Evolutionary conservation across 805 yeast species (phyloP), one percentile per base, ranked within the genome.

Genomic region (Hanseniaspora taiwanica): DNA sequence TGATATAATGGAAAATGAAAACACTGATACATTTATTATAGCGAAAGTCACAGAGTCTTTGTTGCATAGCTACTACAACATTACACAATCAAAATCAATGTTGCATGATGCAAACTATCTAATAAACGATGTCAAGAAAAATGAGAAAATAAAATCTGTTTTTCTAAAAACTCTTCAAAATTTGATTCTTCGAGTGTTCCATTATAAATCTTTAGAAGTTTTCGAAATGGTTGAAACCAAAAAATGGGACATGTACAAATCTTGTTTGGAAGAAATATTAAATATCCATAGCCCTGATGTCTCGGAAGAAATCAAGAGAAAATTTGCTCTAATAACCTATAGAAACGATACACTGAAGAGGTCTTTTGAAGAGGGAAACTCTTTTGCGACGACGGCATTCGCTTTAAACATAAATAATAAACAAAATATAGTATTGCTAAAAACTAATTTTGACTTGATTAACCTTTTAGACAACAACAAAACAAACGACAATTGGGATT

Each of bases 281-380:
- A 8, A 51, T 39, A 47, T 44, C 32, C 55, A 55, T 6, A 23
- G 38, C 49, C 60, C 59, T 34, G 51, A 43, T 35, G 59, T 51
- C 40, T 56, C 43, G 19, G 27, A 23, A 27, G 24, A 19, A 16
- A 42, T 48, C 3, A 46, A 46, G 12, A 72, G 71, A 34, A 80
- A 75, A 42, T 65, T 76, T 38, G 76, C 76, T 38, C 52, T 79
- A 23, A 71, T 80, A 4, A 69, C 75, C 38, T 78, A 75, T 50
- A 60, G 87, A 51, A 81, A 81, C 53, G 85, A 80, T 58, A 78
- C 85, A 2, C 60, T 81, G 39, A 75, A 77, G 68, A 63, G 76
- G 36, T 75, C 73, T 50, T 33, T 33, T 33, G 14, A 33, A 19
- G 21, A 3, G 12, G 14, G 5, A 4, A n/a, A 4, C 5, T 8